These are phyloP conservation scores for Ceratocystis huliohia DNA, from an alignment of 2,329 filamentous ascomycete genomes.

Conservation along the genomic window DNA sequence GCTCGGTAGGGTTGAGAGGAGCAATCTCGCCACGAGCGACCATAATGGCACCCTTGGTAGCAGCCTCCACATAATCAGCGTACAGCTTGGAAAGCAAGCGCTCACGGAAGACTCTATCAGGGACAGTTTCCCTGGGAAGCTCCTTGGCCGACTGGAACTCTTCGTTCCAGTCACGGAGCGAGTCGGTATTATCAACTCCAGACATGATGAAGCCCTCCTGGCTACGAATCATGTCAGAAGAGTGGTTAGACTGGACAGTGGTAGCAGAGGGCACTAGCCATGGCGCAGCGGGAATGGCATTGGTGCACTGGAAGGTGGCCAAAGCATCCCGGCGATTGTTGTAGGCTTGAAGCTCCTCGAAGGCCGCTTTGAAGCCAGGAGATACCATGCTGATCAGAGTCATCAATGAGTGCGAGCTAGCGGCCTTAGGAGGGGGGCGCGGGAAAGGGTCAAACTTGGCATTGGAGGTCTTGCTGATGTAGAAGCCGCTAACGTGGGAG, in stretches of 20 bases:
- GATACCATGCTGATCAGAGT: slow-evolving; percentile 67
- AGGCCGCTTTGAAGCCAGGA: slow-evolving; percentile 65
- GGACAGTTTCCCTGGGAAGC: slow-evolving; percentile 81
- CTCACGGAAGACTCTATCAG: slow-evolving; percentile 92
- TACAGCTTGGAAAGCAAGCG: slow-evolving; percentile 89
- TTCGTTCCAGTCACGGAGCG: slow-evolving; percentile 95
- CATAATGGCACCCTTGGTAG: slow-evolving; percentile 78
- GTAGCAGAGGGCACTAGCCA: slow-evolving; percentile 70
- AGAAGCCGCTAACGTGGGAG: slow-evolving; percentile 87
- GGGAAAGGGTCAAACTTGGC: slow-evolving; percentile 88
- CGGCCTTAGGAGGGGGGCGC: slow-evolving; percentile 62
- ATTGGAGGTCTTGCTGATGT: slow-evolving; percentile 91
- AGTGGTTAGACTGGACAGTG: slow-evolving; percentile 55
- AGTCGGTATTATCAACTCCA: slow-evolving; percentile 87
- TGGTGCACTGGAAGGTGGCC: slow-evolving; percentile 89
- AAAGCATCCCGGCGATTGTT: slow-evolving; percentile 79
- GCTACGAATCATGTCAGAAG: slow-evolving; percentile 71
- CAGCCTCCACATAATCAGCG: slow-evolving; percentile 94
- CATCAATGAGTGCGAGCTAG: slow-evolving; percentile 73
- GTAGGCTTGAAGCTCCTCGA: slow-evolving; percentile 67
- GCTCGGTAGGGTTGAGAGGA: slow-evolving; percentile 88
- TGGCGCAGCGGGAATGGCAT: slow-evolving; percentile 79
- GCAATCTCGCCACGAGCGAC: slow-evolving; percentile 88
- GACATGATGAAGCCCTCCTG: slow-evolving; percentile 87
- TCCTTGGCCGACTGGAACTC: slow-evolving; percentile 96